Evolutionary conservation across 1,284 basidiomycete genomes (phyloP).

Genomic region (Spongispora temasekensis): DNA sequence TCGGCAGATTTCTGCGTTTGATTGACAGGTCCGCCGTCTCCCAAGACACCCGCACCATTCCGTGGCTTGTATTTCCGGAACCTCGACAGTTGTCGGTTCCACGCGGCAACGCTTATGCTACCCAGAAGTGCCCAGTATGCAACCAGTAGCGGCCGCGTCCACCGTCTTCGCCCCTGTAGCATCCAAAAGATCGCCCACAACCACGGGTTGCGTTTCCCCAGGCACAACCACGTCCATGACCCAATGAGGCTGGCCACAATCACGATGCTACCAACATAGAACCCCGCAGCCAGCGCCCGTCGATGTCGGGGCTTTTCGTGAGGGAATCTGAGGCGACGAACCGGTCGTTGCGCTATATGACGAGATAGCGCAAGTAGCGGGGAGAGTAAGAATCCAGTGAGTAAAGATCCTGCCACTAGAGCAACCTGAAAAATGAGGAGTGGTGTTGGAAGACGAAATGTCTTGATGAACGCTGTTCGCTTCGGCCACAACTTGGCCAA

Average conservation of each 20-base stretch:
- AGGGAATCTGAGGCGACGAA: constrained; percentile 86
- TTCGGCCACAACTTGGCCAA: constrained; percentile 70
- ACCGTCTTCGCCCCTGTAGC: constrained; percentile 72
- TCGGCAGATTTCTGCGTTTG: constrained; percentile 25
- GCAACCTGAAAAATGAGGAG: constrained; percentile 92
- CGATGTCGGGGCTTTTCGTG: constrained; percentile 86
- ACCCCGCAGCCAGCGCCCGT: constrained; percentile 82
- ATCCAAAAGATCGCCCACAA: constrained; percentile 80
- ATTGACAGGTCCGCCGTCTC: constrained; percentile 37
- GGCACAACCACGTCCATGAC: constrained; percentile 89
- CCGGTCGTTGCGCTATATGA: constrained; percentile 89
- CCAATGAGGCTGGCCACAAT: constrained; percentile 89
- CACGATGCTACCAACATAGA: constrained; percentile 79
- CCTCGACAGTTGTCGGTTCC: constrained; percentile 86
- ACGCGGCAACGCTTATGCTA: constrained; percentile 85
- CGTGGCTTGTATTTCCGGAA: constrained; percentile 66
- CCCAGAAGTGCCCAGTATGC: constrained; percentile 86
- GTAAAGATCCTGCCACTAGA: constrained; percentile 88
- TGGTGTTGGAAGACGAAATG: constrained; percentile 91
- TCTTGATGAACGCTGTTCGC: constrained; percentile 87
- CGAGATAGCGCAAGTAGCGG: constrained; percentile 93
- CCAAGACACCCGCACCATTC: constrained; percentile 32
- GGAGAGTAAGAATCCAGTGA: constrained; percentile 92
- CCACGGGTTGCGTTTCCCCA: constrained; percentile 88
- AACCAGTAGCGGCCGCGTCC: constrained; percentile 83